Conservation (phyloP, 2,329 filamentous ascomycete genomes). For the Talaromyces marneffei region DNA sequence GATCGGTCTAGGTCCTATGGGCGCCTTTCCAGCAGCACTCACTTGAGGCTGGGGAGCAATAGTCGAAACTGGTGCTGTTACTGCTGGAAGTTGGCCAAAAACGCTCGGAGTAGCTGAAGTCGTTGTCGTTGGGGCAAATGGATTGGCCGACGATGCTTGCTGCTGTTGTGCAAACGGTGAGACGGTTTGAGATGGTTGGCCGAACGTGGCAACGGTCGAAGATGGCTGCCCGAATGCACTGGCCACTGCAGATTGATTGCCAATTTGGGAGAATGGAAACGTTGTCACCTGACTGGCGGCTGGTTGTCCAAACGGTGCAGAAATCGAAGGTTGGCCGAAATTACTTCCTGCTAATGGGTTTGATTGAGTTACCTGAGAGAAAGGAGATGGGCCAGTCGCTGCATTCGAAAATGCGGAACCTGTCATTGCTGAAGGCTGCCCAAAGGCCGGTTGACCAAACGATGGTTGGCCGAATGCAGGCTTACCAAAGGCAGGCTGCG, state of each 20-base stretch:
- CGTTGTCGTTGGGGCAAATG: conserved; percentile 26
- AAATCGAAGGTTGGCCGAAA: conserved; percentile 9
- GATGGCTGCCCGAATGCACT: conserved; percentile 15
- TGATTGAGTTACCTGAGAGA: conserved; percentile 33
- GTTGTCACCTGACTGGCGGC: conserved; percentile 21
- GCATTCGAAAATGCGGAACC: conserved; percentile 33
- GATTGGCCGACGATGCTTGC: background rate
- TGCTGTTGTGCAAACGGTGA: conserved; percentile 27
- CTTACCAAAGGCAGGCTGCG: conserved; percentile 39
- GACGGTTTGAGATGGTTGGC: conserved; percentile 9
- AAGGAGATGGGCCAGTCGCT: conserved; percentile 31
- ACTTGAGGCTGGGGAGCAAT: conserved; percentile 21
- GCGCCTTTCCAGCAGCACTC: conserved; percentile 12
- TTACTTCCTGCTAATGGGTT: conserved; percentile 5
- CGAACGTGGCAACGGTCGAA: background rate
- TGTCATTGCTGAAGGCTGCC: conserved; percentile 23
- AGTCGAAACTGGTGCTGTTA: conserved; percentile 27
- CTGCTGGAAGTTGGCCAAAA: conserved; percentile 25
- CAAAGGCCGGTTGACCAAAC: conserved; percentile 37
- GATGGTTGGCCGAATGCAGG: conserved; percentile 34
- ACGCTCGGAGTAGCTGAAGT: conserved; percentile 23
- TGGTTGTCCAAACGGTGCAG: conserved; percentile 41
- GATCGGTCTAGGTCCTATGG: conserved; percentile 24
- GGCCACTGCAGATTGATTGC: conserved; percentile 17
- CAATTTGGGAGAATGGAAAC: conserved; percentile 29